Evolutionary conservation across 441 rosid genomes (phyloP), one percentile per base, ranked within the genome.

Genomic region (Hura crepitans): DNA sequence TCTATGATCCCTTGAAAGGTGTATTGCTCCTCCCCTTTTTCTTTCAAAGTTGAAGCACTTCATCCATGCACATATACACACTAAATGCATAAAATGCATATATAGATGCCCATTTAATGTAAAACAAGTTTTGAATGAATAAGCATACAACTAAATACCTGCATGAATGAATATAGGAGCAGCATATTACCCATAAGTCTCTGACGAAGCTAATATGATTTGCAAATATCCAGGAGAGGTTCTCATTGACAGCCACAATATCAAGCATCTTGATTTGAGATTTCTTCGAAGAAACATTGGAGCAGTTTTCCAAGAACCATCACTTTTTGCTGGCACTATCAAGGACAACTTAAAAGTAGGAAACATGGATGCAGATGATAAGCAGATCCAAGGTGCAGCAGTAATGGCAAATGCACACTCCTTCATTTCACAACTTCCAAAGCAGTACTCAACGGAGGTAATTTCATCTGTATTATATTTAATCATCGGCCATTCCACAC

Each of bases 241-340:
- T 68, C 78, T 84, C 56, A 69, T 89, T 11, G 91, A 85, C 71
- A 72, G 61, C 62, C 76, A 84, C 75, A 84, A 84, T 81, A 83
- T 89, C 56, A 84, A 75, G 74, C 86, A 85, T 64, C 75, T 89
- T 37, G 86, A 85, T 62, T 64, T 89, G 68, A 83, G 77, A 74
- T 86, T 73, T 77, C 81, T 89, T 6, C 67, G 91, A 47, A 79
- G 79, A 55, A 83, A 83, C 50, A 74, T 87, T 2, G 91, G 89
- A 60, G 82, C 81, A 22, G 91, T 86, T 60, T 83, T 85, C 25
- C 94, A 89, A 67, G 94, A 89, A 72, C 91, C 94, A 43, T 73
- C 84, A 20, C 84, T 89, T 53, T 89, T 89, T 75, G 65, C 85
- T 1, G 89, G 94, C 37, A 84, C 81, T 25, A 83, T 87, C 75